Base-by-base conservation (phyloP, 108 stramenopile species). In the Schizochytrium sp. region DNA sequence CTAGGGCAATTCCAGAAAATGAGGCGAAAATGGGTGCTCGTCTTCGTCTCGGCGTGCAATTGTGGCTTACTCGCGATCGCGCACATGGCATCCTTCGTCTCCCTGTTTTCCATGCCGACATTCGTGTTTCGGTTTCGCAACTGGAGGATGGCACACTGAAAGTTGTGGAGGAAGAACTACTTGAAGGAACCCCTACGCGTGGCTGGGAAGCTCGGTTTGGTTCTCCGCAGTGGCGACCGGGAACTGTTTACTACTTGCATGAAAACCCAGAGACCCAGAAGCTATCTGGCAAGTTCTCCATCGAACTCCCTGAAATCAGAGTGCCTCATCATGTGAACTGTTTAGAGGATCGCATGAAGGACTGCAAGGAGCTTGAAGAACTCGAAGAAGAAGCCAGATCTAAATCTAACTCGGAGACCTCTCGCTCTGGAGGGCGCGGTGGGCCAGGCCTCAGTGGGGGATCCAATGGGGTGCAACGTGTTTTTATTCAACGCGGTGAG, bases 131-230 rank as follows among this genome's bases (percentile, higher is more conserved):
- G 13, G 76, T 49, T 12, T n/a, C 0, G 10, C 53, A n/a, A 53
- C 10, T 50, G 15, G 47, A 49, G 55, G 47, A 83, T 10, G 47
- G 2, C 12, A 53, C 5, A 10, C n/a, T 83, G 76, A n/a, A 40
- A n/a, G 38, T 83, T 10, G 76, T 83, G 38, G 76, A 83, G 40
- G 55, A 8, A 5, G 28, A 83, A 38, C 47, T 83, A 10, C 10
- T 83, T 0, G 50, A 28, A 13, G 76, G 76, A 10, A 38, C 76
- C 15, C 53, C 76, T 10, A 7, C 50, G 4, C 45, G 47, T 19
- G 89, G 72, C 28, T 89, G 89, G 89, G 50, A 49, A n/a, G 12
- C 72, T 12, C 12, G 72, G 15, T 89, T 89, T 50, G 89, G 83
- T 8, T 15, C 89, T 19, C 42, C 89, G 4, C 7, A 3, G 17